Base-by-base conservation (phyloP, 83 land plant species). In the Diphasiastrum complanatum region DNA sequence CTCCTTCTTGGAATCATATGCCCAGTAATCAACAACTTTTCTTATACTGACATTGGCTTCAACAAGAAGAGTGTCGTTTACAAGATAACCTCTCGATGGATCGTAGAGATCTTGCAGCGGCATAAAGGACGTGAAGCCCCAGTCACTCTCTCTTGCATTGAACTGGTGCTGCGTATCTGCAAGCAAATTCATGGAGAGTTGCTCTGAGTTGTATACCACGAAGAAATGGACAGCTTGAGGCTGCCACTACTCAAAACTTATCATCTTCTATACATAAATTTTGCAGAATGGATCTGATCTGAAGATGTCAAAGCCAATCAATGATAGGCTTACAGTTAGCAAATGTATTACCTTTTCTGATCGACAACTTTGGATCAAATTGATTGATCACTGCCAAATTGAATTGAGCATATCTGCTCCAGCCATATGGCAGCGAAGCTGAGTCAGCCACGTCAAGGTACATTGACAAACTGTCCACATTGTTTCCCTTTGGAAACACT, bases 81-180 rank as follows among this genome's bases (percentile, higher is more conserved):
- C 78, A 58, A 88, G 70, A 62, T 76, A 93, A 24, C 99, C 99
- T 68, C 80, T 79, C 14, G 43, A 43, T 11, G 86, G 83, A 66
- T 93, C 99, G 73, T 88, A 88, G 24, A 85, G 79, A 2, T 93
- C 99, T 51, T 79, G 72, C 2, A 93, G 79, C 41, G 96, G 86
- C 96, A 93, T 93, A 50, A 93, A 93, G 11, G 99, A 88, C 11
- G 99, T 93, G 73, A 93, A 93, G 43, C 99, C 99, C 99, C 99
- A 93, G 57, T 93, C 96, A 75, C 91, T 88, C 67, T 93, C 96
- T 43, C 91, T 75, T 4, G 79, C 82, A 77, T 88, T 83, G 63
- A 93, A 93, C 50, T 85, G 99, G 47, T 88, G 99, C 41, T 83
- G 88, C 31, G 99, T 88, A 47, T 93, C 99, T 93, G 89, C 65